phyloP scores from a whole-genome alignment of 176 grass and related monocot genomes.

The Olyra latifolia region DNA sequence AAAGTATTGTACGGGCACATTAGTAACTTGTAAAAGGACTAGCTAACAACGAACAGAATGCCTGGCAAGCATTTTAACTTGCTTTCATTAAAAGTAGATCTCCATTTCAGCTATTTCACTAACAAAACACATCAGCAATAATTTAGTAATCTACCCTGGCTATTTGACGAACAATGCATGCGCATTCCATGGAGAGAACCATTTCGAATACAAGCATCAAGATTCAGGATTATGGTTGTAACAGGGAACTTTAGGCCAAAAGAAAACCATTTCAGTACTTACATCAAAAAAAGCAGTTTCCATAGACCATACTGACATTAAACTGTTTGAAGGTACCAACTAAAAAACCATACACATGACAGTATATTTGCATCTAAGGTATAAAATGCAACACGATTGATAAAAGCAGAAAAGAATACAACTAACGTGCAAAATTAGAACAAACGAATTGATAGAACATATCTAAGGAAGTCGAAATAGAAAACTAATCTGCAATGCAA shows the following conservation, averaged over 20 bases:
- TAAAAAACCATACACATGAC: not conserved
- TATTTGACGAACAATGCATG: not conserved
- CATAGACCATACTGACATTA: not conserved
- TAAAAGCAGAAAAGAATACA: not conserved
- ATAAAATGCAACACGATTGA: not conserved
- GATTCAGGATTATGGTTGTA: not conserved
- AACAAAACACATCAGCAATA: not conserved
- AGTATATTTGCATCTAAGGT: not conserved
- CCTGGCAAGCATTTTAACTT: not conserved
- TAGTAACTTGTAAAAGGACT: slow-evolving; percentile 14
- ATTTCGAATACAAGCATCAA: not conserved
- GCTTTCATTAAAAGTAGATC: not conserved
- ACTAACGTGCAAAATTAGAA: not conserved
- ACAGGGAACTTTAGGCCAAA: not conserved
- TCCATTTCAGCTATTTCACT: not conserved
- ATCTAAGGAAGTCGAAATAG: not conserved
- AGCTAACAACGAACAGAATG: not conserved
- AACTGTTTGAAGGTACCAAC: not conserved
- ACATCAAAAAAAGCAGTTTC: not conserved
- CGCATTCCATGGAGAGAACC: not conserved
- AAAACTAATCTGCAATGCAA: not conserved
- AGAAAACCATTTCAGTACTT: not conserved
- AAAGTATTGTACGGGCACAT: slow-evolving; percentile 17
- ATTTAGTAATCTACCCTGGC: not conserved
- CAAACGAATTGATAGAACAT: not conserved